phyloP scores from a whole-genome alignment of 495 filamentous ascomycete species.

The Glutinoglossum americanum region DNA sequence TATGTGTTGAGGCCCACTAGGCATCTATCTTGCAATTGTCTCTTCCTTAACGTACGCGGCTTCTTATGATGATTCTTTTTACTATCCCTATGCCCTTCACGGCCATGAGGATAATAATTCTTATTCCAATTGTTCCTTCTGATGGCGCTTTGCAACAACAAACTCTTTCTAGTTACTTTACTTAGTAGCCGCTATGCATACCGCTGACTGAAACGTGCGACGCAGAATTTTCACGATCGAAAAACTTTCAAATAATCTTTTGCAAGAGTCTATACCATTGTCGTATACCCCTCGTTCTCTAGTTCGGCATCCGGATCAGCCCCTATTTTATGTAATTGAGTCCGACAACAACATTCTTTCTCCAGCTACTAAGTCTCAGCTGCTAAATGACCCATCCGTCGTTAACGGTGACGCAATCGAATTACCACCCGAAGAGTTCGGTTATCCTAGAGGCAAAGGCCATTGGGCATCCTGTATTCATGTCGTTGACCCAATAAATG shows the following conservation, averaged over 20 bases:
- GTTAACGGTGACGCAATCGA: conserved; percentile 48
- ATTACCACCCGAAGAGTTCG: conserved; percentile 68
- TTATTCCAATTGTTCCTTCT: conserved; percentile 65
- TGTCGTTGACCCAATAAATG: conserved; percentile 59
- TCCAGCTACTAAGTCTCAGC: conserved; percentile 40
- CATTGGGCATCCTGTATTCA: conserved; percentile 94
- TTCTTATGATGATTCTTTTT: conserved; percentile 38
- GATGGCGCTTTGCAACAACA: conserved; percentile 17
- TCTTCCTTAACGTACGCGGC: conserved; percentile 23
- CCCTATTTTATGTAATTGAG: conserved; percentile 83
- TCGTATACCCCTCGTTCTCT: conserved; percentile 77
- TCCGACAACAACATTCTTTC: conserved; percentile 78
- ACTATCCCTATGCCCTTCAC: conserved; percentile 21
- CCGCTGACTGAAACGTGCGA: conserved; percentile 16
- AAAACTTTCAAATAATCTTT: conserved; percentile 62
- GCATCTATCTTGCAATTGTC: not conserved
- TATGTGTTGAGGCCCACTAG: conserved; percentile 27
- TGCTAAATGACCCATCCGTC: conserved; percentile 42
- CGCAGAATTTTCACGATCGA: conserved; percentile 77
- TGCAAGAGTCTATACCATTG: conserved; percentile 75
- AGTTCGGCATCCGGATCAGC: conserved; percentile 67
- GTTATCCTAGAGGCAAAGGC: conserved; percentile 58
- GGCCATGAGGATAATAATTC: conserved; percentile 30
- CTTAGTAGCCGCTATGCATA: not conserved
- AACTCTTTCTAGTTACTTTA: not conserved